A percentile compares a stretch with the other conserved stretches of the same genome.
These are phyloP conservation scores for Medicago ruthenica DNA, from an alignment of 306 rosid genomes.

Conservation along the genomic window DNA sequence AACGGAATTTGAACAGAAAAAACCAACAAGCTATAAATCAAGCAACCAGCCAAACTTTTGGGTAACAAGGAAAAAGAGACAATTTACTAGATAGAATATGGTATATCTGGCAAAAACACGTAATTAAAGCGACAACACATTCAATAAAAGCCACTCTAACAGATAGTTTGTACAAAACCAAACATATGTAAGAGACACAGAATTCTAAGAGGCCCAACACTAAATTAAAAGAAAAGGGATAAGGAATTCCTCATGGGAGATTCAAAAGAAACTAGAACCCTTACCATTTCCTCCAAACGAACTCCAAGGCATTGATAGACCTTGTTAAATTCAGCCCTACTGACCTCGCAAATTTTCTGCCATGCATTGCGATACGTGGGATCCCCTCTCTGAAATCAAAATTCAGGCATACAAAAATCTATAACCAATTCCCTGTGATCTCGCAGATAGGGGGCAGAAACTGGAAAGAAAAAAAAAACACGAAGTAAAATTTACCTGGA, in stretches of 20 bases:
- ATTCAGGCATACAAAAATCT: slow-evolving; percentile 16
- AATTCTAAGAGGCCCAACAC: neutral
- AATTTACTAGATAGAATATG: neutral
- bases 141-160: neutral
- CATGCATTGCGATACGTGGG: slow-evolving; percentile 73
- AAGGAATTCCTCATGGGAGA: neutral
- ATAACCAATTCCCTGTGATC: slow-evolving; percentile 16
- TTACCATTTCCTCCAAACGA: neutral
- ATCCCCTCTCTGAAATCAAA: slow-evolving; percentile 73
- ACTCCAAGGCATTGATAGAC: neutral
- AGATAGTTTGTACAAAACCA: neutral
- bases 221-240: neutral
- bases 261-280: neutral
- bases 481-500: slow-evolving; percentile 63
- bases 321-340: slow-evolving; percentile 40
- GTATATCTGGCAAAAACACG: neutral
- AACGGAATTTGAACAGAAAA: neutral
- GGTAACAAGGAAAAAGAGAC: neutral
- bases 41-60: neutral
- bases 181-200: neutral
- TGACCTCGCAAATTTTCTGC: slow-evolving; percentile 81
- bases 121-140: neutral
- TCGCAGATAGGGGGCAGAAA: neutral
- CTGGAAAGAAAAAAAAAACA: neutral
- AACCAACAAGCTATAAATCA: neutral